A percentile compares a stretch with the other conserved stretches of the same genome.
Conservation (phyloP, 345 rosid species). For the Punica granatum region DNA sequence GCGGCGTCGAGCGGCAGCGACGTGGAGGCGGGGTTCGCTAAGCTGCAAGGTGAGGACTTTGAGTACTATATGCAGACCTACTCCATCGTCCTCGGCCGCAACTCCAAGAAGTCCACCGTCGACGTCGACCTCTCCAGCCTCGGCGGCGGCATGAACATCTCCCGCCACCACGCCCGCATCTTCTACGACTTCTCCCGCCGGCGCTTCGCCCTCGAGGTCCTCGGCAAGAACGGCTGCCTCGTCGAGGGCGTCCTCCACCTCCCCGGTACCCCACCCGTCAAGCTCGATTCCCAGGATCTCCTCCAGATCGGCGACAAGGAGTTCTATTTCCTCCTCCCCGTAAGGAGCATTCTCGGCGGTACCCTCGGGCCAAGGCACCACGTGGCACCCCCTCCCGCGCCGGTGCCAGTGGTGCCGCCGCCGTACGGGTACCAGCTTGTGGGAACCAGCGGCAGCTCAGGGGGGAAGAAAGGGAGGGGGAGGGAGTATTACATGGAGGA, state of each 20-base stretch:
- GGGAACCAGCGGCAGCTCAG: slow-evolving; percentile 29
- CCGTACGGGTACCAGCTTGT: slow-evolving; percentile 47
- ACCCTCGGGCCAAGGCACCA: slow-evolving; percentile 63
- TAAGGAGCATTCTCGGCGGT: slow-evolving; percentile 81
- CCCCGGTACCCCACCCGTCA: slow-evolving; percentile 86
- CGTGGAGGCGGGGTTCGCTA: slow-evolving; percentile 95
- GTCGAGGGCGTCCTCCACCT: slow-evolving; percentile 98
- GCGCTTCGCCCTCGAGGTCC: slow-evolving; percentile 91
- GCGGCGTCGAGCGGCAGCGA: slow-evolving; percentile 54
- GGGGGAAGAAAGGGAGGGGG: slow-evolving; percentile 56
- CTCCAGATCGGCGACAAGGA: slow-evolving; percentile 94
- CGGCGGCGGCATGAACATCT: slow-evolving; percentile 98
- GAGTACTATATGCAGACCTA: slow-evolving; percentile 98
- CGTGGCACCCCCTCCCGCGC: slow-evolving; percentile 19
- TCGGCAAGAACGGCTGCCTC: slow-evolving; percentile 95
- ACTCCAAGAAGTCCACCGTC: slow-evolving; percentile 89
- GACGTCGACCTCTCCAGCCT: slow-evolving; percentile 92
- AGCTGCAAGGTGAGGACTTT: slow-evolving; percentile 95
- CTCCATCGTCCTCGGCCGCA: slow-evolving; percentile 89
- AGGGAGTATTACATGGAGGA: slow-evolving; percentile 58
- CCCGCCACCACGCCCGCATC: slow-evolving; percentile 89
- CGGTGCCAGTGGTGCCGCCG: slow-evolving; percentile 31
- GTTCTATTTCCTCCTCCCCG: slow-evolving; percentile 82
- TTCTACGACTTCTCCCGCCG: slow-evolving; percentile 96
- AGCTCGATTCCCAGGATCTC: slow-evolving; percentile 90